Base-by-base conservation (phyloP, 352 stramenopile genomes). In the Pythium biforme region DNA sequence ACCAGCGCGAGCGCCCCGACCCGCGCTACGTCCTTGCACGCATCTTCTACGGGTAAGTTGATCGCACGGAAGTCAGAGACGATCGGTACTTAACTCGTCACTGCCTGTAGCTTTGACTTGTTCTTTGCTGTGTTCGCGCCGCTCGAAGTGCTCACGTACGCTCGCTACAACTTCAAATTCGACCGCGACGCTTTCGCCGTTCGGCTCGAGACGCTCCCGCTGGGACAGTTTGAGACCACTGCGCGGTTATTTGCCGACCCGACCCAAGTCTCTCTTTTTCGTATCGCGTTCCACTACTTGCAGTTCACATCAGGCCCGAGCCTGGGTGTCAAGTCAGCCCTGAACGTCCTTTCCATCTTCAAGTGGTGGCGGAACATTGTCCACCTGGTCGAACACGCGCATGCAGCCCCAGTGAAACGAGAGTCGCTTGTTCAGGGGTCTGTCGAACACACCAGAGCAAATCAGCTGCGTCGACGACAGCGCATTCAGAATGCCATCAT, bases 81-180 rank as follows among this genome's bases (percentile, higher is more conserved):
- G 14, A 37, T 33, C n/a, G 19, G 6, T 34, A 20, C 17, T 26
- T 12, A 39, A 8, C 20, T 52, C 34, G 15, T 27, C 19, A 2
- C 17, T 11, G 41, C 41, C 3, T 39, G 10, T 19, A 56, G 2
- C 53, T 88, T 85, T 33, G 75, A 88, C 19, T 23, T 88, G 46
- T 86, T 88, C 45, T 88, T 88, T 61, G 79, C 75, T 3, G 79
- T 86, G 7, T 84, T 88, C 48, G 73, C 76, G 26, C 76, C 75
- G 4, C 40, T 86, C 0, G 53, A 76, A 17, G 71, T 84, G 19
- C 55, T 88, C 1, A 46, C 70, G 1, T 81, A 77, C 41, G 73
- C 73, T 2, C 74, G 77, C 37, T 56, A 75, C 31, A 62, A 62
- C 4, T 88, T 88, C 31, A 4, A 71, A 22, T 80, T 86, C 23